Evolutionary conservation across 768 basidiomycete species (phyloP), one percentile per base, ranked within the genome.

Genomic region (Cystobasidium ongulense): DNA sequence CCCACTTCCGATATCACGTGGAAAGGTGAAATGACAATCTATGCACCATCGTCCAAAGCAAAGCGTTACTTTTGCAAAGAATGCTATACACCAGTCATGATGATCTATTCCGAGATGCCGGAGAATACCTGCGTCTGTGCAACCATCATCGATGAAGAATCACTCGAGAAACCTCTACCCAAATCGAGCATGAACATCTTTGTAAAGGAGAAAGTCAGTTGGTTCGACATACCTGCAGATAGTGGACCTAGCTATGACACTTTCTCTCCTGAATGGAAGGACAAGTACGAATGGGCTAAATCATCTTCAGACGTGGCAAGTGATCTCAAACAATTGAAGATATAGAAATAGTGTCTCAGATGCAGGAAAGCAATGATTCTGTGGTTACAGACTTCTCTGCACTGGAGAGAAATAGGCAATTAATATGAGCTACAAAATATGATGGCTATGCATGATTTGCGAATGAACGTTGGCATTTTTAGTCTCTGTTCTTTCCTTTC

Each of bases 401-500:
- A 50, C 3, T 50, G n/a, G 46, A 8, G n/a, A 8, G 39, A 8
- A 8, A 7, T 8, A 41, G 8, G 39, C 15, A 21, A 50, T 8
- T 50, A 11, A n/a, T 50, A 50, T 50, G n/a, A 50, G 46, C 46
- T 50, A 50, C 46, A 50, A 50, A 21, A 21, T 3, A 4, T 50
- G 46, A 21, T 11, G 46, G 8, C 15, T 4, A 21, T 21, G 46
- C 8, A 21, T 50, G 3, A 50, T 50, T 11, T 50, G 4, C 29
- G 11, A 4, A 71, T 23, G 5, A 36, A 59, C 5, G 18, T 50
- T 5, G n/a, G 25, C 18, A 31, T 11, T 29, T 27, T 29, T 36
- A 57, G 25, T 36, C 54, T 54, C 54, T 59, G 54, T 71, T 54
- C 68, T 54, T 57, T 17, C 68, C 68, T 36, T 71, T 71, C 53